A percentile compares a stretch with the other conserved stretches of the same genome.
These are phyloP conservation scores for Dictyostelium discoideum DNA, from an alignment of 78 protist species.

Conservation along the genomic window DNA sequence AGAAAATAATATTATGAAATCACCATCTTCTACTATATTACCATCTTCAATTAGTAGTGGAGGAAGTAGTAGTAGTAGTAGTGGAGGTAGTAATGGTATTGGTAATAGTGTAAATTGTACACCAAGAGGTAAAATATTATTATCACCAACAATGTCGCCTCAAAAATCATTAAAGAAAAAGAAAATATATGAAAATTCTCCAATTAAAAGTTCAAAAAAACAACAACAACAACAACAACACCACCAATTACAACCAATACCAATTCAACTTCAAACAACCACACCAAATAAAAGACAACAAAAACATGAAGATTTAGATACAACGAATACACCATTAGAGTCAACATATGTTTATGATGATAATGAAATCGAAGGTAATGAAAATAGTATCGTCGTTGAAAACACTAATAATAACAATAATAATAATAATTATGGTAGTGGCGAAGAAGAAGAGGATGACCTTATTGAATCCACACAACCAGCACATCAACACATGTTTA, in stretches of 20 bases:
- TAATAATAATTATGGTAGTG: background rate
- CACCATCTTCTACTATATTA: background rate
- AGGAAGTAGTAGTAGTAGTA: background rate
- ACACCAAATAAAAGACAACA: background rate
- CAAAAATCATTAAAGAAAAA: conserved; percentile 6
- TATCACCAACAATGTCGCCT: background rate
- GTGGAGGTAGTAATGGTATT: too few species aligned
- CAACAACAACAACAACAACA: background rate
- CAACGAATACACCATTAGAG: background rate
- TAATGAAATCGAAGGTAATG: background rate
- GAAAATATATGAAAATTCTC: conserved; percentile 1
- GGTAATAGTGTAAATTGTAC: background rate
- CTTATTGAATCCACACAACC: conserved; percentile 21
- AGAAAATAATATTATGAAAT: background rate
- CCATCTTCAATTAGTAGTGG: background rate
- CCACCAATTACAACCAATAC: background rate
- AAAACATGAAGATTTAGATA: background rate
- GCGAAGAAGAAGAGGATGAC: background rate
- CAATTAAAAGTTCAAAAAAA: background rate
- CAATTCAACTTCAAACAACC: background rate
- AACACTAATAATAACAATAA: background rate
- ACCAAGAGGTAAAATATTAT: background rate
- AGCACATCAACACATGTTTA: background rate
- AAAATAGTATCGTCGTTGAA: background rate
- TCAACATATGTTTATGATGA: background rate